A percentile compares a stretch with the other conserved stretches of the same genome.
Conservation (phyloP, 1,139 yeast genomes). For the Suhomyces kunorum region DNA sequence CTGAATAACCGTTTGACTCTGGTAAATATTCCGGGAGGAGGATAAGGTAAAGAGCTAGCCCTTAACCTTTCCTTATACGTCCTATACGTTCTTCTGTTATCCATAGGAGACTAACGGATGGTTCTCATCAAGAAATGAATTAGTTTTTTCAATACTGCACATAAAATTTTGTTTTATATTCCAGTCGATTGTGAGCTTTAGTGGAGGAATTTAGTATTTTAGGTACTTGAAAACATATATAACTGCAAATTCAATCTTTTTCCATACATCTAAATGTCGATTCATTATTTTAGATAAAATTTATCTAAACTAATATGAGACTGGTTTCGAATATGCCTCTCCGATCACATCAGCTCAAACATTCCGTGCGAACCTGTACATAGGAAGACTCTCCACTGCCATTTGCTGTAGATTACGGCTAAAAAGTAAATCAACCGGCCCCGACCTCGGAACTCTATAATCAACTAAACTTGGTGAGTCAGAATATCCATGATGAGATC, state of each 20-base stretch:
- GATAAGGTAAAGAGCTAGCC: slow-evolving; percentile 24
- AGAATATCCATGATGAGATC: too few species aligned
- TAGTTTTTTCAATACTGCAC: neutral
- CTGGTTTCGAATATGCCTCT: too few species aligned
- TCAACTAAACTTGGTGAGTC: too few species aligned
- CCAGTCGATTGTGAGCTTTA: too few species aligned
- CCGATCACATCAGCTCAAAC: too few species aligned
- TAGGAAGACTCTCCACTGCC: neutral
- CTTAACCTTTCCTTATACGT: slow-evolving; percentile 30
- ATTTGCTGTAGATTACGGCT: slow-evolving; percentile 1
- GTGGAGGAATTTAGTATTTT: too few species aligned
- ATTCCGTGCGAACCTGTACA: neutral
- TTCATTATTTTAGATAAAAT: too few species aligned
- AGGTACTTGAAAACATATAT: too few species aligned
- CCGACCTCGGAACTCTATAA: slow-evolving; percentile 3
- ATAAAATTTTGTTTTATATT: too few species aligned
- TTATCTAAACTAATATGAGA: too few species aligned
- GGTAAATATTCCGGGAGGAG: slow-evolving; percentile 31
- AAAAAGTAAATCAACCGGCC: neutral
- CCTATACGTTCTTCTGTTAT: slow-evolving; percentile 42
- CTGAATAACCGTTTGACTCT: slow-evolving; percentile 35
- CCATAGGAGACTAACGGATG: slow-evolving; percentile 28
- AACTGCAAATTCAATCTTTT: too few species aligned
- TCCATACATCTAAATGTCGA: too few species aligned
- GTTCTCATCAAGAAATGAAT: neutral